These are phyloP conservation scores for Paraurostyla sp. DNA, from an alignment of 73 alveolate genomes.

Conservation along the genomic window DNA sequence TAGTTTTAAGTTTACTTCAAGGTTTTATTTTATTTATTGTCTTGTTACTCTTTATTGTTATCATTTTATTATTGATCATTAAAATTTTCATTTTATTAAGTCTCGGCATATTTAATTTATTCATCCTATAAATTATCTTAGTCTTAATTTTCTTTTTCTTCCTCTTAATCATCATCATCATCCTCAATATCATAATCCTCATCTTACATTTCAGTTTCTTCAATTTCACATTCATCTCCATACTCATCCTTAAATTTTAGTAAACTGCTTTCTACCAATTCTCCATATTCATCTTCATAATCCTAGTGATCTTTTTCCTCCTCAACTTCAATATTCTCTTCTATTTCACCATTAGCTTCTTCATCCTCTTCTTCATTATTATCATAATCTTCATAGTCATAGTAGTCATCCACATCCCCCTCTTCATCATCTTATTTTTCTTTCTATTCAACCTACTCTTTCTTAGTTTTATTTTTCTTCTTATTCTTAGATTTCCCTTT, in stretches of 20 bases:
- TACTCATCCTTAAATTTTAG: neutral
- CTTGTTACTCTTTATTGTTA: neutral
- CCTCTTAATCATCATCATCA: neutral
- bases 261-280: neutral
- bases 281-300: slow-evolving; percentile 38
- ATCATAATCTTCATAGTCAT: slow-evolving; percentile 38
- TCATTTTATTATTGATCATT: neutral
- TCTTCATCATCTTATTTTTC: slow-evolving; percentile 35
- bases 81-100: slow-evolving; percentile 44
- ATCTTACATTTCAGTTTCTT: neutral
- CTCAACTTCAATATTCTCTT: slow-evolving; percentile 33
- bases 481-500: too few relatives aligned
- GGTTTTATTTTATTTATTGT: neutral
- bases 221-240: slow-evolving; percentile 17
- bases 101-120: neutral
- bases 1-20: neutral
- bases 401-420: slow-evolving; percentile 36
- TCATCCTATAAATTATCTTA: neutral
- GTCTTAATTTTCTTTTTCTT: slow-evolving; percentile 19
- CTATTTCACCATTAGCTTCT: slow-evolving; percentile 58
- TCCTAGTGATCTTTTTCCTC: neutral
- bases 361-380: slow-evolving; percentile 63
- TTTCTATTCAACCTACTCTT: slow-evolving; percentile 53
- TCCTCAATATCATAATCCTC: neutral
- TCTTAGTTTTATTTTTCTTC: slow-evolving; percentile 39